Evolutionary conservation across 441 rosid genomes (phyloP), one percentile per base, ranked within the genome.

Genomic region (Macaranga tanarius): DNA sequence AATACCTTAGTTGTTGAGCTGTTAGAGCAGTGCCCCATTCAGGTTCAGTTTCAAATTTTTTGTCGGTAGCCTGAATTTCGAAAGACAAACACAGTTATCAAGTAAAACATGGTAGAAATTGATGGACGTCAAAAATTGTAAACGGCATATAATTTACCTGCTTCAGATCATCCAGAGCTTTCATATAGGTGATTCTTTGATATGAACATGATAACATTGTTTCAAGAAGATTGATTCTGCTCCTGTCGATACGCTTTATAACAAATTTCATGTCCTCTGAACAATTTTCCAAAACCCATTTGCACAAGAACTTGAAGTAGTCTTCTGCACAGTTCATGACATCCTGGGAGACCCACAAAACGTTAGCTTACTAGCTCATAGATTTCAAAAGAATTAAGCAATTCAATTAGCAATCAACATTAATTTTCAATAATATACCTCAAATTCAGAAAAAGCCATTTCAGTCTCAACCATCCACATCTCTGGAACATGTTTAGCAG

Each of bases 391-490:
- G 47, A 42, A 42, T 42, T 0, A 10, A 10, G 47, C 8, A 38
- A 34, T 34, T 56, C 22, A 25, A 59, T 11, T 23, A 22, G 31
- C 1, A 51, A 51, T 17, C 45, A 34, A 11, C n/a, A 52, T 48
- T 52, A n/a, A 52, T 52, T 52, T 6, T 52, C 57, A 8, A 16
- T 62, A 0, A 22, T 75, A 73, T 84, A 95, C 99, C 91, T 89
- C 87, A 80, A 92, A 48, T 63, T 90, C 85, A 1, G 99, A 79
- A 78, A 91, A 91, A 31, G 97, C 97, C 81, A 92, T 87, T 81
- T 92, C 92, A 61, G 75, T 81, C 85, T 95, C 97, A 68, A 86
- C 87, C 79, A 83, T 86, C 94, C 97, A 90, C 88, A 80, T 90
- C 83, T 95, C 99, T 0, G 96, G 92, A 72, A 75, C 77, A 56